phyloP scores from a whole-genome alignment of 257 asterid species.

The Capsicum chinense region DNA sequence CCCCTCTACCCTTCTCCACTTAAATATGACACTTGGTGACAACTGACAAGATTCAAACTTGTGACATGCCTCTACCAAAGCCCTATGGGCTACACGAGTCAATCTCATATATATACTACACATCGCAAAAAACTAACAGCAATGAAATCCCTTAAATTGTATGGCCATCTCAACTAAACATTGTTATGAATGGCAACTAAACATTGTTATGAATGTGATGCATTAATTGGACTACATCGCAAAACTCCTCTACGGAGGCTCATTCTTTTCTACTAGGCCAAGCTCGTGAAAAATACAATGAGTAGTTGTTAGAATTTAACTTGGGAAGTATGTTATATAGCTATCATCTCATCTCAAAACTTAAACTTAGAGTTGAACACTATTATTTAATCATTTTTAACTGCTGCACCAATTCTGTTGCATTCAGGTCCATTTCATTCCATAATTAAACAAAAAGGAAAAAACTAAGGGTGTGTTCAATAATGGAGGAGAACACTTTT shows the following conservation, averaged over 20 bases:
- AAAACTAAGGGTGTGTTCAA: background rate
- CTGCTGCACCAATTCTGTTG: background rate
- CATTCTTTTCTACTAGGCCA: constrained; percentile 17
- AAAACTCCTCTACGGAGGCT: background rate
- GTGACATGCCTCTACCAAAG: background rate
- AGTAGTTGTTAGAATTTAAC: background rate
- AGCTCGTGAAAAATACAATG: constrained; percentile 12
- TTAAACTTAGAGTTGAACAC: background rate
- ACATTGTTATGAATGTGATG: background rate
- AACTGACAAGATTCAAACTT: background rate
- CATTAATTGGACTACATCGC: background rate
- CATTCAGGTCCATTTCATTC: constrained; percentile 13
- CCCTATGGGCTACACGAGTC: background rate
- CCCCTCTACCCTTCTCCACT: background rate
- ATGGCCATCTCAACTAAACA: background rate
- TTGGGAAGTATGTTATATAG: background rate
- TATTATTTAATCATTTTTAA: background rate
- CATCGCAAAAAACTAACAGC: background rate
- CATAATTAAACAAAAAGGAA: background rate
- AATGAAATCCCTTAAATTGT: constrained; percentile 5
- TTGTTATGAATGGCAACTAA: background rate
- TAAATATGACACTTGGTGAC: constrained; percentile 5
- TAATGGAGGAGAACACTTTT: no score
- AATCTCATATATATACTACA: background rate
- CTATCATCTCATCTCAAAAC: background rate